Evolutionary conservation across 306 rosid species (phyloP), one percentile per base, ranked within the genome.

Genomic region (Lathyrus sativus): DNA sequence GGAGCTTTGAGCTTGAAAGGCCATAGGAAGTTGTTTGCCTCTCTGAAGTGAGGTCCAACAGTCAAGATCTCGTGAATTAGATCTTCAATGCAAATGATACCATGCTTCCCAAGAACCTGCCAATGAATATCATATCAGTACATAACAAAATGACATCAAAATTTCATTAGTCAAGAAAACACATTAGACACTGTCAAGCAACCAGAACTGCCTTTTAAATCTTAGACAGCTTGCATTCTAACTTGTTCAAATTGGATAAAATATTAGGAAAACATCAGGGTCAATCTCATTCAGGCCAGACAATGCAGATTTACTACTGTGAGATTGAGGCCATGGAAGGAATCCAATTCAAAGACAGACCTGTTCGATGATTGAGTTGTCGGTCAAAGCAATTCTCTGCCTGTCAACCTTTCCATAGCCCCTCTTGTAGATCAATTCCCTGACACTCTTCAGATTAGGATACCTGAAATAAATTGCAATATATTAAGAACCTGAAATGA

Each of bases 1-100:
- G 96, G 89, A 13, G 96, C 95, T 80, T 81, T 87, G 28, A 91
- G 91, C 78, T 85, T 89, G 77, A 87, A 89, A 2, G 96, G 96
- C 98, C 90, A 87, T 3, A 87, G 75, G 76, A 89, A 87, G 78
- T 91, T 89, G 53, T 87, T 89, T 3, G 96, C 91, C 67, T 89
- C 91, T 83, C 73, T 84, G 77, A 91, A 91, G 76, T 89, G 96
- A 29, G 91, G 91, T 70, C 91, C 90, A 10, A 91, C 97, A 2
- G 82, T 85, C 79, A 87, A 1, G 4, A 89, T 87, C 81, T 87
- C 95, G 3, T 89, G 95, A 63, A 91, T 89, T 41, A 89, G 84
- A 62, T 89, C 96, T 75, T 91, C 97, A 3, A 74, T n/a, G 55
- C 90, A 87, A 22, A 84, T 78, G 9, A 91, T 91, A 5, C 85